phyloP scores from a whole-genome alignment of 768 basidiomycete genomes.

The Phaeotremella skinneri region DNA sequence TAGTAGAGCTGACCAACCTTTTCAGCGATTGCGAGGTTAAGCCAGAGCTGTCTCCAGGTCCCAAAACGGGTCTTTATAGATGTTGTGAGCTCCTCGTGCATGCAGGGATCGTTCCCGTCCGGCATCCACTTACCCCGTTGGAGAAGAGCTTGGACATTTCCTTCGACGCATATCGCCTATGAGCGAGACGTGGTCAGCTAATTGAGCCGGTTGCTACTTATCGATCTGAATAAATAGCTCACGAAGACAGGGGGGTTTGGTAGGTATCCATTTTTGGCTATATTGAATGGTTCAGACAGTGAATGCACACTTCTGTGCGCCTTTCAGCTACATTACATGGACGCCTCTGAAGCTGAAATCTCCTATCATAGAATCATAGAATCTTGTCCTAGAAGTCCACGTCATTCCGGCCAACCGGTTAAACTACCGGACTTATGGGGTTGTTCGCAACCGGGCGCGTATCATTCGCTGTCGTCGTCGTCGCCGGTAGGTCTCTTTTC shows the following conservation, averaged over 20 bases:
- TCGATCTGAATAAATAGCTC: conserved; percentile 13
- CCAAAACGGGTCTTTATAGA: conserved; percentile 83
- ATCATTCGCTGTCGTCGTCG: too few relatives aligned
- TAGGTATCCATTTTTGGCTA: conserved; percentile 49
- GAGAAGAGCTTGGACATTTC: conserved; percentile 98
- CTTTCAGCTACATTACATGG: too few relatives aligned
- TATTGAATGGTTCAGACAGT: too few relatives aligned
- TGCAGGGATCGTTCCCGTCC: background rate
- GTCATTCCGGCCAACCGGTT: too few relatives aligned
- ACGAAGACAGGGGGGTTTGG: conserved; percentile 53
- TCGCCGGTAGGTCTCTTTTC: too few relatives aligned
- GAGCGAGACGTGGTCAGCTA: conserved; percentile 4
- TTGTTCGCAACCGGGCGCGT: too few relatives aligned
- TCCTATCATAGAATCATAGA: too few relatives aligned
- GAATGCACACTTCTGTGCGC: too few relatives aligned
- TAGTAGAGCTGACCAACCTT: conserved; percentile 55
- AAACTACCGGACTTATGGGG: too few relatives aligned
- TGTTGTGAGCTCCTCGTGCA: background rate
- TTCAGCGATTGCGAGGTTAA: conserved; percentile 93
- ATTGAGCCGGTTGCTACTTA: too few relatives aligned
- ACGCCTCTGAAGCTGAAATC: too few relatives aligned
- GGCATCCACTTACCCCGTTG: conserved; percentile 63
- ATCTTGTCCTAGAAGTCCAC: too few relatives aligned
- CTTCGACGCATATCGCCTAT: conserved; percentile 96
- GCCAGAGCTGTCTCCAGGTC: conserved; percentile 94